phyloP scores from a whole-genome alignment of 768 basidiomycete species.

The Lactifluus pinguis region DNA sequence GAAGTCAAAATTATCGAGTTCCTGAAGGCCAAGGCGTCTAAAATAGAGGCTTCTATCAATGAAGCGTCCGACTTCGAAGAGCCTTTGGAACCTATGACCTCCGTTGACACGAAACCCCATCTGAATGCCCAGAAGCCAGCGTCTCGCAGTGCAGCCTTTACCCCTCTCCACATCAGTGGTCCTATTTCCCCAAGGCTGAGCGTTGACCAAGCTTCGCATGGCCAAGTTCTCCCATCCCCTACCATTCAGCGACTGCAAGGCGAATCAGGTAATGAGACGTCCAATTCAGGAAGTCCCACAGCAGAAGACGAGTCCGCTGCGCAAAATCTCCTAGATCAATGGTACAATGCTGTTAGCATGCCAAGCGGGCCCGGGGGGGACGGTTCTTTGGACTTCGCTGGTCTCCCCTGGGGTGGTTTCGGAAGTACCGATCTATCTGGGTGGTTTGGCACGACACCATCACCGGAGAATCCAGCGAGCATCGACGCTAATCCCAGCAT shows the following conservation, averaged over 20 bases:
- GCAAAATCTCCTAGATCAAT: slow-evolving; percentile 73
- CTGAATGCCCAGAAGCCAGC: slow-evolving; percentile 17
- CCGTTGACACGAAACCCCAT: slow-evolving; percentile 9
- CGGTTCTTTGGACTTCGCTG: slow-evolving; percentile 26
- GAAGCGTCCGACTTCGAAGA: slow-evolving; percentile 4
- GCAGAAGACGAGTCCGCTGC: slow-evolving; percentile 66
- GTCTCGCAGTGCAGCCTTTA: slow-evolving; percentile 22
- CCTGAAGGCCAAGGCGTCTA: slow-evolving; percentile 57
- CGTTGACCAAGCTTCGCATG: slow-evolving; percentile 27
- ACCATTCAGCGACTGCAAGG: slow-evolving; percentile 54
- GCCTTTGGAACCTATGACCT: slow-evolving; percentile 4
- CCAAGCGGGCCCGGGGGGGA: slow-evolving; percentile 24
- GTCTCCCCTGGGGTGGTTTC: slow-evolving; percentile 21
- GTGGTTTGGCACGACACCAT: slow-evolving; percentile 16
- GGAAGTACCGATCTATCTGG: slow-evolving; percentile 18
- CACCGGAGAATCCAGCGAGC: neutral
- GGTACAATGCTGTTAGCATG: slow-evolving; percentile 74
- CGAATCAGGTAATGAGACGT: slow-evolving; percentile 47
- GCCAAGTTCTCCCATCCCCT: slow-evolving; percentile 37
- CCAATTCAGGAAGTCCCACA: slow-evolving; percentile 57
- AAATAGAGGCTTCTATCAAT: slow-evolving; percentile 24
- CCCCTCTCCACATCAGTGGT: slow-evolving; percentile 8
- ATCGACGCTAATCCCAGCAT: neutral
- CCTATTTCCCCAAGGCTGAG: slow-evolving; percentile 10
- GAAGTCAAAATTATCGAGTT: slow-evolving; percentile 84